Evolutionary conservation across 495 filamentous ascomycete genomes (phyloP).

Genomic region (Penicillium goetzii): DNA sequence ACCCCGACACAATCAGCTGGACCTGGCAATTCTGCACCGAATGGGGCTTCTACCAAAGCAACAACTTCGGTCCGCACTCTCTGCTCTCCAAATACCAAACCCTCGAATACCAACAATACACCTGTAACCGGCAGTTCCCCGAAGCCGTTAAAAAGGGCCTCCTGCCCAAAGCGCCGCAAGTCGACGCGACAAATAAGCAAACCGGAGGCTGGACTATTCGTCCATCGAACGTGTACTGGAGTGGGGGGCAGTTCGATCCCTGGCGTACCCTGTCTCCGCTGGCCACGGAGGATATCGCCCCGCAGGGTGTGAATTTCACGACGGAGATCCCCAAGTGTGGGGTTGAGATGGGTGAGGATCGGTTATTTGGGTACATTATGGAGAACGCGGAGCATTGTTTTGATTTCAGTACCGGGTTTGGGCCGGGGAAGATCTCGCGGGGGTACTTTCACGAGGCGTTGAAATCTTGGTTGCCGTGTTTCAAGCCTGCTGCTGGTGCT

Average conservation of each 20-base stretch:
- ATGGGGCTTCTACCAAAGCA: constrained; percentile 59
- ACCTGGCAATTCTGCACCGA: constrained; percentile 65
- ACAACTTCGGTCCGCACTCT: constrained; percentile 53
- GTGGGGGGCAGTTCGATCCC: constrained; percentile 60
- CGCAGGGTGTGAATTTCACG: constrained; percentile 39
- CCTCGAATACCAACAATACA: constrained; percentile 52
- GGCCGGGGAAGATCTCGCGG: constrained; percentile 36
- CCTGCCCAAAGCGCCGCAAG: constrained; percentile 46
- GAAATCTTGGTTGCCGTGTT: constrained; percentile 54
- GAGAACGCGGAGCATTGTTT: constrained; percentile 54
- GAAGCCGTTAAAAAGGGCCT: constrained; percentile 47
- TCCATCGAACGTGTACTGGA: constrained; percentile 61
- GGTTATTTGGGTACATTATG: constrained; percentile 58
- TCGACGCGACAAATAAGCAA: constrained; percentile 42
- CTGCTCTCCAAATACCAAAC: constrained; percentile 57
- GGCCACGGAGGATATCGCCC: constrained; percentile 47
- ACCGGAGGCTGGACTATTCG: constrained; percentile 61
- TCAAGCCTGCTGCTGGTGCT: constrained; percentile 15
- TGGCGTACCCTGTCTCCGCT: constrained; percentile 59
- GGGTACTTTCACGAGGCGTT: constrained; percentile 46
- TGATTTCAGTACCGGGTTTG: constrained; percentile 47
- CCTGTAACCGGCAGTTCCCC: constrained; percentile 59
- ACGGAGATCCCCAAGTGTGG: constrained; percentile 53
- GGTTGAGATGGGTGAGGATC: constrained; percentile 36
- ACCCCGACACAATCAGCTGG: constrained; percentile 54